Conservation (phyloP, 2,329 filamentous ascomycete species). For the Xylariaceae sp. region DNA sequence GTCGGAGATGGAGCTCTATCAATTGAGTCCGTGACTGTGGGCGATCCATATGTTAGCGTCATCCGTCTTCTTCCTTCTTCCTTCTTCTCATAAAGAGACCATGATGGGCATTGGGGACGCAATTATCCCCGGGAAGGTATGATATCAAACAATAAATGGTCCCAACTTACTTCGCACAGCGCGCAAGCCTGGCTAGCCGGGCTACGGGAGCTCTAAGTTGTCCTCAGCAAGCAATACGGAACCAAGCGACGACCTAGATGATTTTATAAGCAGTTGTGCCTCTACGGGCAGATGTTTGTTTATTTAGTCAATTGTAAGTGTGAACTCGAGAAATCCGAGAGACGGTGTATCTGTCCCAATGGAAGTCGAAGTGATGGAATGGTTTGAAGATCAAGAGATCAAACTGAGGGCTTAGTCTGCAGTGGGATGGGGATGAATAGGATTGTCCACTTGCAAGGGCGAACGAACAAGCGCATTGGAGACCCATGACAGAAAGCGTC, state of each 20-base stretch:
- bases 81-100: no score
- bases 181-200: slow-evolving; percentile 34
- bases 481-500: no score
- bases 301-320: background rate
- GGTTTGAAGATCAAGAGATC: no score
- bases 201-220: slow-evolving; percentile 25
- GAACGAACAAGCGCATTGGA: no score
- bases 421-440: slow-evolving; percentile 3
- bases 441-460: slow-evolving; percentile 3
- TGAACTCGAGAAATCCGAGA: background rate
- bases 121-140: no score
- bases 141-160: slow-evolving; percentile 2
- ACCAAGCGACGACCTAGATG: slow-evolving; percentile 31
- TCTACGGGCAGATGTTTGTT: slow-evolving; percentile 9
- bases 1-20: slow-evolving; percentile 28
- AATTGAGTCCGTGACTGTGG: slow-evolving; percentile 42
- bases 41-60: slow-evolving; percentile 1
- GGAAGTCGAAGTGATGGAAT: no score
- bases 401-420: slow-evolving; percentile 2
- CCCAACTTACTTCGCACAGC: slow-evolving; percentile 32
- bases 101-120: no score
- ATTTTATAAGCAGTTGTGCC: slow-evolving; percentile 25
- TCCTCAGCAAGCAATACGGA: slow-evolving; percentile 32
- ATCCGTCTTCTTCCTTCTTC: no score
- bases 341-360: no score